Evolutionary conservation across 192 early-diverging fungal genomes (phyloP).

Genomic region (Chytriomyces hyalinus): DNA sequence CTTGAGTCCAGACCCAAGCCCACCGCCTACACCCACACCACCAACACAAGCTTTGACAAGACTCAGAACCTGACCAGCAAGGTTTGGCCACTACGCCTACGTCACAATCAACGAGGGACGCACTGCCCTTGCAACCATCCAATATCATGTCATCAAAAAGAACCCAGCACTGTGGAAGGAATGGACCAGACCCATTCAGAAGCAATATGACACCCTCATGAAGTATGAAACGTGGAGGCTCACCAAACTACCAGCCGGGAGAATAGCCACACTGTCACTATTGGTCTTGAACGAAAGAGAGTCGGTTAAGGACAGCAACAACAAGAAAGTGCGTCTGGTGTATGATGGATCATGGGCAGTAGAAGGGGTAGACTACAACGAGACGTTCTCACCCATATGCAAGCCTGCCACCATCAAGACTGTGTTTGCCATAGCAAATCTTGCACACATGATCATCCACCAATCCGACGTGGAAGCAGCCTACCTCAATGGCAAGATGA

Average conservation of each 20-base stretch:
- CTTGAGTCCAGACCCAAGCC: no score
- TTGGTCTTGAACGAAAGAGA: conserved; percentile 47
- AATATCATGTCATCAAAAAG: no score
- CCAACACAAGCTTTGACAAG: no score
- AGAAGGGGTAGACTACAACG: conserved; percentile 43
- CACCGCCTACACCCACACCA: no score
- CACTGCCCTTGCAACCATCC: no score
- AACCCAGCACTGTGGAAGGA: neutral
- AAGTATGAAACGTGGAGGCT: conserved; percentile 28
- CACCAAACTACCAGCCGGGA: no score
- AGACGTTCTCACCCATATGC: conserved; percentile 52
- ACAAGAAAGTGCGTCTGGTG: conserved; percentile 45
- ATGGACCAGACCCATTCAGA: neutral
- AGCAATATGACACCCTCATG: conserved; percentile 8
- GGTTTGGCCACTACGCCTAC: no score
- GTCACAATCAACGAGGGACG: no score
- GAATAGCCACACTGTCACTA: no score
- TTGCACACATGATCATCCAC: conserved; percentile 12
- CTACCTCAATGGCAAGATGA: conserved; percentile 42
- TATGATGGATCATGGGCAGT: conserved; percentile 44
- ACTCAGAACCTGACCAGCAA: no score
- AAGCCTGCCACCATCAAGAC: conserved; percentile 33
- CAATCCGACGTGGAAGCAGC: conserved; percentile 46
- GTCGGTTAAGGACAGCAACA: conserved; percentile 26
- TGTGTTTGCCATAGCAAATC: conserved; percentile 22